Conservation (phyloP, 2,329 filamentous ascomycete species). For the Colletotrichum costaricense region DNA sequence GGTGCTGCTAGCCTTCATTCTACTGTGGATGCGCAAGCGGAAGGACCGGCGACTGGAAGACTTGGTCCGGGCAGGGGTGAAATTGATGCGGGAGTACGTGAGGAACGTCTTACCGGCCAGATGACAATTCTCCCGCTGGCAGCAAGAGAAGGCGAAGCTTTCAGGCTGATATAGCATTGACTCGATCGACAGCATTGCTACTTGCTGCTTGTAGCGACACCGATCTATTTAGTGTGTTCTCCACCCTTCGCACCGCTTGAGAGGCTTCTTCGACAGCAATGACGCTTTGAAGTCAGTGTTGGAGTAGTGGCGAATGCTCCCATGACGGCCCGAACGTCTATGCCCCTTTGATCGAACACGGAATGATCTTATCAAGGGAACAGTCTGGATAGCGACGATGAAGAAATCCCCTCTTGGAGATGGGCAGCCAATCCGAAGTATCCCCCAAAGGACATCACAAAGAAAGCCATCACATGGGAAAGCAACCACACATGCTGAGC, state of each 20-base stretch:
- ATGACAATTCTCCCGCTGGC: slow-evolving; percentile 47
- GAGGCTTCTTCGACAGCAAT: neutral
- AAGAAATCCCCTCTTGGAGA: neutral
- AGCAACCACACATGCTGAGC: neutral
- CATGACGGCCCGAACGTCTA: neutral
- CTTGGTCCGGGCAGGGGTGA: slow-evolving; percentile 73
- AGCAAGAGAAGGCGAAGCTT: neutral
- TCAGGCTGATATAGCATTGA: neutral
- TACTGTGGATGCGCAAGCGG: slow-evolving; percentile 78
- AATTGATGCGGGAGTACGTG: slow-evolving; percentile 67
- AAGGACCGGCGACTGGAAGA: slow-evolving; percentile 80
- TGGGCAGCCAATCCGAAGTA: neutral
- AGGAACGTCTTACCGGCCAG: slow-evolving; percentile 69
- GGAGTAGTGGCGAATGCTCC: neutral
- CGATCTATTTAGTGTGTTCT: neutral
- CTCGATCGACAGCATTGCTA: neutral
- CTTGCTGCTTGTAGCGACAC: neutral
- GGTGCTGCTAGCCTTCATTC: slow-evolving; percentile 71
- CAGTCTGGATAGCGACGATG: neutral
- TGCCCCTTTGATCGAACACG: neutral
- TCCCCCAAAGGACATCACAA: neutral
- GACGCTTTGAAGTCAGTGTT: neutral
- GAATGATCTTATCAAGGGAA: neutral
- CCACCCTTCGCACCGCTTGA: neutral
- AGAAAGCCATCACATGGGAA: neutral